A percentile compares a stretch with the other conserved stretches of the same genome.
Conservation (phyloP, 257 asterid genomes). For the Solanum rostratum region DNA sequence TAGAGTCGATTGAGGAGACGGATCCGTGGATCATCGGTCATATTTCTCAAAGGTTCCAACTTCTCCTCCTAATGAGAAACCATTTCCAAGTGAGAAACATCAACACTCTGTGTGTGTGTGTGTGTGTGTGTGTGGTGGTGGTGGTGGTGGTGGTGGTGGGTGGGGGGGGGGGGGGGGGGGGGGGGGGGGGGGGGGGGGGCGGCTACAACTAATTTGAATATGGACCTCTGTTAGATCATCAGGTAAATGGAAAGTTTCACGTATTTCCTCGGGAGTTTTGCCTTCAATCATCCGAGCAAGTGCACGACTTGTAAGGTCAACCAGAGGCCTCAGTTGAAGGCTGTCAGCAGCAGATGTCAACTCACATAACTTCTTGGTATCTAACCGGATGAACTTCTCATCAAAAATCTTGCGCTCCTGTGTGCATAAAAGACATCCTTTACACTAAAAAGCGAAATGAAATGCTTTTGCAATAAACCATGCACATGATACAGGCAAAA, state of each 20-base stretch:
- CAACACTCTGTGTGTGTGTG: no score
- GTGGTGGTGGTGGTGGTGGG: no score
- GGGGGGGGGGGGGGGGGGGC: background rate
- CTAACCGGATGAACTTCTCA: constrained; percentile 87
- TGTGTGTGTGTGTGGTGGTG: no score
- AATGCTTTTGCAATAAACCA: background rate
- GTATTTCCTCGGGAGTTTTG: constrained; percentile 84
- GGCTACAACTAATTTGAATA: background rate
- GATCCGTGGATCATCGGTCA: constrained; percentile 90
- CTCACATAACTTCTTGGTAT: constrained; percentile 86
- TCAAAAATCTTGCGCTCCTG: constrained; percentile 92
- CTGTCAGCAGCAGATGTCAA: constrained; percentile 97
- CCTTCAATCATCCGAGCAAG: constrained; percentile 96
- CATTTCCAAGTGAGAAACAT: background rate
- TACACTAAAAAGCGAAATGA: background rate
- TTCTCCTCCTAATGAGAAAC: constrained; percentile 67
- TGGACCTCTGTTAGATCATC: constrained; percentile 98
- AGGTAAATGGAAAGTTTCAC: constrained; percentile 81
- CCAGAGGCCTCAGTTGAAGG: constrained; percentile 83
- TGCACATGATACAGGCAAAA: background rate
- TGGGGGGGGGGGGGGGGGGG: background rate
- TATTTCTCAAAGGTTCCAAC: constrained; percentile 86
- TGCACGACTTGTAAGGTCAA: constrained; percentile 94
- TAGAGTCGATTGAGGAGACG: constrained; percentile 79
- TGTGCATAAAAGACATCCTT: constrained; percentile 1